Conservation (phyloP, 78 protist species). For the Creolimax fragrantissima region DNA sequence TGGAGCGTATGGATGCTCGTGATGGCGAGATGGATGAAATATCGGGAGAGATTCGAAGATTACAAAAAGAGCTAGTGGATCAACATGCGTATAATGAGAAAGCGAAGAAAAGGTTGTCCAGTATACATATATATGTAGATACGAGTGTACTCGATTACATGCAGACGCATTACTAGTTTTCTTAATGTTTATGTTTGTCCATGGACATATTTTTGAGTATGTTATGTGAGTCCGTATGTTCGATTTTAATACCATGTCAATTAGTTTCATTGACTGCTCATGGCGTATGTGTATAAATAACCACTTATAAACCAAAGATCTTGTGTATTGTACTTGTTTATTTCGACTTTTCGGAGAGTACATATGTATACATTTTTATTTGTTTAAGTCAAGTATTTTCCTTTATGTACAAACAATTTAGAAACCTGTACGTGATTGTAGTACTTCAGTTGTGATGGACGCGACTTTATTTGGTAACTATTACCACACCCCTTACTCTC, state of each 20-base stretch:
- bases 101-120: background rate
- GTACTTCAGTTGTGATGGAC: no score
- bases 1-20: background rate
- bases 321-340: no score
- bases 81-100: background rate
- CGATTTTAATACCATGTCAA: no score
- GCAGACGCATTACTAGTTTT: background rate
- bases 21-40: background rate
- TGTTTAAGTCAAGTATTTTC: no score
- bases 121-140: background rate
- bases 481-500: background rate
- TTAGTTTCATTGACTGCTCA: no score
- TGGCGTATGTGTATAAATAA: no score
- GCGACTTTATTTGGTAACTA: background rate
- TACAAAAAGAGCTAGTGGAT: background rate
- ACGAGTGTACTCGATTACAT: background rate
- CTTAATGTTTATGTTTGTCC: background rate
- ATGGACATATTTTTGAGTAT: background rate
- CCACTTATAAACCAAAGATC: no score
- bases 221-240: no score
- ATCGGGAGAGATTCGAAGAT: background rate
- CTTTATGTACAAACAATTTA: no score
- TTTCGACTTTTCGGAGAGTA: no score
- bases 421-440: no score
- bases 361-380: no score